A percentile compares a stretch with the other conserved stretches of the same genome.
These are phyloP conservation scores for Calonectria leucothoes DNA, from an alignment of 2,329 filamentous ascomycete genomes.

Conservation along the genomic window DNA sequence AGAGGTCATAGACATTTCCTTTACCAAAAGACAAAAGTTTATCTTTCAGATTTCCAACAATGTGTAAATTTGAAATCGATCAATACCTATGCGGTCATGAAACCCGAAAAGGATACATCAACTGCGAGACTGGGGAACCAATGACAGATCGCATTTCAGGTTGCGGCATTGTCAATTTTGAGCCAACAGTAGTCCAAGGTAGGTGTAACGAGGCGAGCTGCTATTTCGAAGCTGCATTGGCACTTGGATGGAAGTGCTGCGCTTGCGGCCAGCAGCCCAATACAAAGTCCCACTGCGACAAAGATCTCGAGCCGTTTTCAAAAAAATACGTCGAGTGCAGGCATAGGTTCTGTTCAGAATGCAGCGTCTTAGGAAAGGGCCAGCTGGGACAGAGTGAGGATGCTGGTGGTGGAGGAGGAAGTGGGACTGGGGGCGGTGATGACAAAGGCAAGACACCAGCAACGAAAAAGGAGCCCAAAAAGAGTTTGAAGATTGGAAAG, in stretches of 20 bases:
- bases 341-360: not conserved
- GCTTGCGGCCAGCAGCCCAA: slow-evolving; percentile 10
- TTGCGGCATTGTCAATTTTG: slow-evolving; percentile 35
- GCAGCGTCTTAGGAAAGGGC: not conserved
- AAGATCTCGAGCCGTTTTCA: not conserved
- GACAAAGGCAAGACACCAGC: not conserved
- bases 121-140: slow-evolving; percentile 29
- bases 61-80: slow-evolving; percentile 35
- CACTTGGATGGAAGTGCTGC: slow-evolving; percentile 36
- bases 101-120: slow-evolving; percentile 28
- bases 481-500: not conserved
- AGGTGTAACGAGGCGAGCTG: slow-evolving; percentile 26
- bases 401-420: not conserved
- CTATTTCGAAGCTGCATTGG: slow-evolving; percentile 27
- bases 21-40: not conserved
- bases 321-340: not conserved
- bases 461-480: not conserved
- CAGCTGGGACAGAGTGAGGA: not conserved
- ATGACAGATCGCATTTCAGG: slow-evolving; percentile 30
- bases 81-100: slow-evolving; percentile 35
- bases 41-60: not conserved
- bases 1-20: not conserved
- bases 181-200: not conserved
- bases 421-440: not conserved
- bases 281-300: not conserved